Evolutionary conservation across 306 rosid genomes (phyloP).

Genomic region (Quercus robur): DNA sequence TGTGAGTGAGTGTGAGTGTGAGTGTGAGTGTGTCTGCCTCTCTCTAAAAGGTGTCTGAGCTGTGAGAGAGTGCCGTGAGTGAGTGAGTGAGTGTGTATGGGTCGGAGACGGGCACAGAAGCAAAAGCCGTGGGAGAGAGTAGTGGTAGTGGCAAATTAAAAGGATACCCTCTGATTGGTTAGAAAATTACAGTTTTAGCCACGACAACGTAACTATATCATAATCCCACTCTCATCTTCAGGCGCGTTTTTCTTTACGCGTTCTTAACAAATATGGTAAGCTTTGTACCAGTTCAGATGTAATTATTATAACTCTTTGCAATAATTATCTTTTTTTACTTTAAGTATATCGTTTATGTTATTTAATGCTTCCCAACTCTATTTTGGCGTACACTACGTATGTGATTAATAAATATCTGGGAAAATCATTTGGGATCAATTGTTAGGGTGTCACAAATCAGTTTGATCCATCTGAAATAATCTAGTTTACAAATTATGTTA

Average conservation of each 20-base stretch:
- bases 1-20: background rate
- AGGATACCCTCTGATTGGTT: background rate
- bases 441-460: no score
- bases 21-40: background rate
- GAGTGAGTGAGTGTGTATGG: conserved; percentile 15
- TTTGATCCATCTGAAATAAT: no score
- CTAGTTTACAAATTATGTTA: no score
- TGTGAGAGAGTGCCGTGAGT: background rate
- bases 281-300: background rate
- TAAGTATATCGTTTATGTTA: no score
- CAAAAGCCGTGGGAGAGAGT: background rate
- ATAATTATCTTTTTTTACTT: no score
- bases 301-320: no score
- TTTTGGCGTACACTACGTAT: no score
- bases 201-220: conserved; percentile 22
- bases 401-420: no score
- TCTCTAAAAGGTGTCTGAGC: background rate
- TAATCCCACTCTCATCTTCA: background rate
- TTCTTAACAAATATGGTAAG: background rate
- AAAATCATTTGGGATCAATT: no score
- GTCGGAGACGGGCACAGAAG: conserved; percentile 36
- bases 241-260: background rate
- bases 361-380: no score
- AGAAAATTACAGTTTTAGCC: conserved; percentile 24
- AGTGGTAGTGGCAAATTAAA: background rate